Percentiles rank a stretch among this genome's conserved stretches.
These are phyloP conservation scores for Caulochytrium protostelioides DNA, from an alignment of 371 early-diverging fungal species.

Conservation along the genomic window DNA sequence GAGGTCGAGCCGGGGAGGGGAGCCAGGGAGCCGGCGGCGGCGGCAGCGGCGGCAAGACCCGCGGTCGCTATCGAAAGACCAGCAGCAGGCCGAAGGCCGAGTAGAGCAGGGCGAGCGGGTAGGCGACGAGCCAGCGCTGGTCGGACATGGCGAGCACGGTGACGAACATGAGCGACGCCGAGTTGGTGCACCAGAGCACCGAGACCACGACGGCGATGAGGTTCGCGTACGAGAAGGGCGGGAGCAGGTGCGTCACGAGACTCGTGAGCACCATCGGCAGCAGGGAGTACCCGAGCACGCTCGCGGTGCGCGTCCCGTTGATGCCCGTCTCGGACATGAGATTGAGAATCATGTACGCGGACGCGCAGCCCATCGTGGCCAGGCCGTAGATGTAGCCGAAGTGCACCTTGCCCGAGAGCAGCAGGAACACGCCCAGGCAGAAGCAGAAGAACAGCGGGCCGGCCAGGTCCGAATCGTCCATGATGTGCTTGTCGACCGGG, in stretches of 20 bases:
- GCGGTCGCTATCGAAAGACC: constrained; percentile 32
- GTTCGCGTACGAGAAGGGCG: neutral
- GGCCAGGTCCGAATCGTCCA: constrained; percentile 73
- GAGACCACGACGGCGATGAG: too few relatives aligned
- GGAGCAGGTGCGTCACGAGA: constrained; percentile 24
- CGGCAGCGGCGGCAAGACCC: constrained; percentile 3
- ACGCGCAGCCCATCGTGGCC: constrained; percentile 67
- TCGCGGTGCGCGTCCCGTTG: constrained; percentile 67
- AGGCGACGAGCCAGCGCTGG: constrained; percentile 82
- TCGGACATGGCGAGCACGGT: constrained; percentile 76
- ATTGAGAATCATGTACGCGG: constrained; percentile 69
- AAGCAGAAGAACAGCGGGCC: constrained; percentile 81
- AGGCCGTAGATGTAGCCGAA: constrained; percentile 95
- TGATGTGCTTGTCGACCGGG: constrained; percentile 65
- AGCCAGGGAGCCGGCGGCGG: constrained; percentile 1
- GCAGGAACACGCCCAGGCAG: constrained; percentile 65
- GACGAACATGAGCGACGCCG: constrained; percentile 86
- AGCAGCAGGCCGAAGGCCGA: constrained; percentile 85
- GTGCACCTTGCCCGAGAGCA: constrained; percentile 77
- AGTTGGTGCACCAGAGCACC: constrained; percentile 81
- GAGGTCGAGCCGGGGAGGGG: constrained; percentile 10
- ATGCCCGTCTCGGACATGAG: constrained; percentile 79
- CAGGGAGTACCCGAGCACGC: constrained; percentile 88
- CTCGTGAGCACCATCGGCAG: constrained; percentile 79
- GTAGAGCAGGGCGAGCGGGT: constrained; percentile 84